Base-by-base conservation (phyloP, 495 filamentous ascomycete species). In the Penicillium bialowiezense region DNA sequence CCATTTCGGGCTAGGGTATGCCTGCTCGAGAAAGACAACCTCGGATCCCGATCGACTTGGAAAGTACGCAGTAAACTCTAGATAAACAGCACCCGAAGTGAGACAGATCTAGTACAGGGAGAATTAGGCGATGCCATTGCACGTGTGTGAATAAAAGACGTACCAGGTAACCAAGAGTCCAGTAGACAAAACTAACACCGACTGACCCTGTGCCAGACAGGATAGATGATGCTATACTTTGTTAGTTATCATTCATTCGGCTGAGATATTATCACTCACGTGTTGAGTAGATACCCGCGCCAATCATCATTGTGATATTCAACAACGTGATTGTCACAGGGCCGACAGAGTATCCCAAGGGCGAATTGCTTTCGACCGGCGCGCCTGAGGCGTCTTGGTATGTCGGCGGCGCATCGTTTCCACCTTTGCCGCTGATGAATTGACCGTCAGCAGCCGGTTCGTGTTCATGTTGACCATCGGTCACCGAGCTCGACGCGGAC, bases 21-120 rank as follows among this genome's bases (percentile, higher is more conserved):
- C 76, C 55, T 81, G 78, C 48, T 82, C 78, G 2, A 81, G 69
- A 44, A 79, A 82, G 2, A 77, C 76, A n/a, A 79, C 76, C 50
- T 82, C 73, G 2, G 73, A 64, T 1, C 77, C 78, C 1, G 75
- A 79, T 31, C 78, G 69, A 52, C 74, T 79, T 3, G 78, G 78
- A 41, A 81, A 80, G 52, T 73, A 80, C 9, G 68, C 59, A 5
- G 77, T 72, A 19, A 71, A 70, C 52, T 82, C 78, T 26, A 80
- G 69, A 43, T 79, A 80, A 9, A 78, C 71, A 7, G 62, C 53
- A 18, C 79, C 63, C 3, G 62, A 67, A 4, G 69, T 59, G 31
- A 68, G 26, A 85, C 86, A 47, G 50, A 91, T 80, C 48, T 13
- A 73, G 60, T 2, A 31, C 7, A 29, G 7, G 5, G 5, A 28